These are phyloP conservation scores for Arthrobotrys megalospora DNA, from an alignment of 2,329 filamentous ascomycete genomes.

Conservation along the genomic window DNA sequence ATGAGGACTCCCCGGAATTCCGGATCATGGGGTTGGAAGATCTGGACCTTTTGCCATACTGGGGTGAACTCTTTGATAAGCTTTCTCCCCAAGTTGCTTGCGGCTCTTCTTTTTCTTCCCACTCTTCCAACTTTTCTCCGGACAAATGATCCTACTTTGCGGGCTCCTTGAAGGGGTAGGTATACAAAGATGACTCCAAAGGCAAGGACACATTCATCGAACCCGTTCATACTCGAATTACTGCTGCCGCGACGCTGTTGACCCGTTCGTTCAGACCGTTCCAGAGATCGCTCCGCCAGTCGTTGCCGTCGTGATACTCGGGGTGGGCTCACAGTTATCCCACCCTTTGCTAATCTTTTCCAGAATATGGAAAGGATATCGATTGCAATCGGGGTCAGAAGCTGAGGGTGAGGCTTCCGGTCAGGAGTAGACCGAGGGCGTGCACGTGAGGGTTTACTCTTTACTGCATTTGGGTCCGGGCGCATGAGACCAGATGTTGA, in stretches of 20 bases:
- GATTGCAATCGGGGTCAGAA: conserved; percentile 37
- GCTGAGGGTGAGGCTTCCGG: conserved; percentile 6
- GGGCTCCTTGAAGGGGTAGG: not conserved
- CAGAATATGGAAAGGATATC: conserved; percentile 37
- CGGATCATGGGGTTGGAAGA: not conserved
- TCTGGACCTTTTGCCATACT: conserved; percentile 22
- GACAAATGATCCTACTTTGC: not conserved
- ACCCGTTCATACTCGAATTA: not conserved
- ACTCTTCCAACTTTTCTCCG: not conserved
- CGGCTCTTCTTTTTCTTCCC: conserved; percentile 9
- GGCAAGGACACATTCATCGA: not conserved
- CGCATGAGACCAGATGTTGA: conserved; percentile 28
- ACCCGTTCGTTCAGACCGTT: not conserved
- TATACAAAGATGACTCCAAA: not conserved
- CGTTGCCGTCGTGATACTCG: not conserved
- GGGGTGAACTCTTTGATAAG: conserved; percentile 35
- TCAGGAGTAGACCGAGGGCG: not conserved
- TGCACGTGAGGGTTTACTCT: not conserved
- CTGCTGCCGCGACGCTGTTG: not conserved
- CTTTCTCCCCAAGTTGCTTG: not conserved
- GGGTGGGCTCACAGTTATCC: not conserved
- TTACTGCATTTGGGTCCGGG: not conserved
- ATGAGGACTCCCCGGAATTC: conserved; percentile 15
- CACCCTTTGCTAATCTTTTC: conserved; percentile 27
- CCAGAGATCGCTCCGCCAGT: too few species aligned